Evolutionary conservation across 2,329 filamentous ascomycete species (phyloP), one percentile per base, ranked within the genome.

Genomic region (Drechslerella stenobrocha): DNA sequence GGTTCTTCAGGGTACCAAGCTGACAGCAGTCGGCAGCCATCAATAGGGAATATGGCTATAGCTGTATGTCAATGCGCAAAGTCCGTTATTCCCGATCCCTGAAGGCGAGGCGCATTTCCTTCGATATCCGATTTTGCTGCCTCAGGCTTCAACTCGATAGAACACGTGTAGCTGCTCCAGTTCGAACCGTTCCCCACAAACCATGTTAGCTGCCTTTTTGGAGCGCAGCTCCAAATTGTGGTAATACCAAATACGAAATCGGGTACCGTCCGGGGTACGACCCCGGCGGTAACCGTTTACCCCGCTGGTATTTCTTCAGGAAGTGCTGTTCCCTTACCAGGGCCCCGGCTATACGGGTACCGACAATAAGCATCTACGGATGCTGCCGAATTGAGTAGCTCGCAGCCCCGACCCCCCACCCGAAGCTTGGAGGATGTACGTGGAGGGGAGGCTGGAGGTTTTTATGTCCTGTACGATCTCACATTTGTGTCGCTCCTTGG

Each of bases 361-460:
- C 1, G 52, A 47, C n/a, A n/a, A n/a, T n/a, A n/a, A n/a, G n/a
- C n/a, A n/a, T n/a, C n/a, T n/a, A n/a, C n/a, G n/a, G n/a, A n/a
- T n/a, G n/a, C 32, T 70, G 8, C 65, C 58, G 34, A 65, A 60
- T 45, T 32, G 58, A 15, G 40, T 65, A 20, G 37, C 45, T 2
- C 26, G 50, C 1, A 23, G 44, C 18, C 57, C 59, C 1, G 45
- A 24, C 18, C 44, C 48, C 3, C 58, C 58, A 3, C 9, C 24
- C 5, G 47, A 59, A 20, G 65, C 40, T 9, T 70, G 58, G 65
- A 59, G 52, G n/a, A 2, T 70, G 8, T 53, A 59, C n/a, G 26
- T 42, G 0, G 48, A 40, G 24, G 59, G 65, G 35, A 51, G 55
- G 2, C 24, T 65, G 20, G 46, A 32, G 1, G 32, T 52, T 15